Percentiles rank a stretch among this genome's conserved stretches.
phyloP scores from a whole-genome alignment of 352 stramenopile species.

The Globisporangium camurandrum region DNA sequence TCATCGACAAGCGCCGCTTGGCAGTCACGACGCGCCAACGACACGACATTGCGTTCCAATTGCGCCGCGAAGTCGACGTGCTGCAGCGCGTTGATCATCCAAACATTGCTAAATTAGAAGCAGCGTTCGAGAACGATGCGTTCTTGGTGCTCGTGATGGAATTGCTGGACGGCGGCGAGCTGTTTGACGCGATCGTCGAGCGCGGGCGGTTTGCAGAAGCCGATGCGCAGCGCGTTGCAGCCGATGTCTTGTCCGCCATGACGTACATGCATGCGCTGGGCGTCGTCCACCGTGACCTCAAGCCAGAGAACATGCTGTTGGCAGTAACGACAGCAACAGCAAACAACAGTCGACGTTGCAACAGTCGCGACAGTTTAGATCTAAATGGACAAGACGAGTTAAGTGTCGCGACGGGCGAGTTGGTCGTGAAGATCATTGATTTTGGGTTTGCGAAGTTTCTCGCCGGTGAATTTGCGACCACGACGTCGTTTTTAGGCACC shows the following conservation, averaged over 20 bases:
- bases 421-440: slow-evolving; percentile 97
- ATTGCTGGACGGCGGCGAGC: slow-evolving; percentile 64
- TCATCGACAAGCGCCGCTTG: slow-evolving; percentile 66
- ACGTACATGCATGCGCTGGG: slow-evolving; percentile 66
- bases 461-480: slow-evolving; percentile 35
- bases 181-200: slow-evolving; percentile 78
- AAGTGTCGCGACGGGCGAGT: no score
- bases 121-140: slow-evolving; percentile 58
- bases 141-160: slow-evolving; percentile 72
- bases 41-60: slow-evolving; percentile 43
- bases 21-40: slow-evolving; percentile 36
- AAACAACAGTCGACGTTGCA: neutral
- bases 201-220: slow-evolving; percentile 45
- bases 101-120: slow-evolving; percentile 60
- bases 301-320: slow-evolving; percentile 73
- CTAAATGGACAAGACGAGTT: slow-evolving; percentile 1
- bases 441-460: slow-evolving; percentile 96
- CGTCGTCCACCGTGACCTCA: slow-evolving; percentile 67
- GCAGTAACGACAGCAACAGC: no score
- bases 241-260: slow-evolving; percentile 58
- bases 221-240: slow-evolving; percentile 44
- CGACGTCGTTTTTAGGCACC: slow-evolving; percentile 71
- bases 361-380: neutral
- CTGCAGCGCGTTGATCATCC: slow-evolving; percentile 53
- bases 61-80: slow-evolving; percentile 62